Conservation (phyloP, 176 grass and related monocot species). For the Phyllostachys edulis region DNA sequence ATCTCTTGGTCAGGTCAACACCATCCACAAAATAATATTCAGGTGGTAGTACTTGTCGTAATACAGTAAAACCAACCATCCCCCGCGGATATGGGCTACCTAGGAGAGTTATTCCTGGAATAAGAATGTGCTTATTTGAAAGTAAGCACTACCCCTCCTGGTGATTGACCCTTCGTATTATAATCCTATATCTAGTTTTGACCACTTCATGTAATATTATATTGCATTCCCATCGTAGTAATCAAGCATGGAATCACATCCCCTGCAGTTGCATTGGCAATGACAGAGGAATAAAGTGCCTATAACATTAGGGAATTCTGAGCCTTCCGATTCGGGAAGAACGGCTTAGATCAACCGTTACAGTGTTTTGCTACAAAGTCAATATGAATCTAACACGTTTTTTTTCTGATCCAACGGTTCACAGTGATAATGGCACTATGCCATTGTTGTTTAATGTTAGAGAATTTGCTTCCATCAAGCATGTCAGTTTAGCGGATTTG, state of each 20-base stretch:
- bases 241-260: background rate
- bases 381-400: too few species aligned
- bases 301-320: too few species aligned
- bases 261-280: too few species aligned
- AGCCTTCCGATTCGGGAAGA: too few species aligned
- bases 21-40: conserved; percentile 6
- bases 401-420: too few species aligned
- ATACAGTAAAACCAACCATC: conserved; percentile 15
- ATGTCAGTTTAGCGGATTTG: background rate
- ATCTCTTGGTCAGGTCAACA: background rate
- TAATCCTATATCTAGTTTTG: background rate
- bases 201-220: background rate
- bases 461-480: background rate
- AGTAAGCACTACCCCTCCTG: background rate
- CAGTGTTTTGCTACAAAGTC: too few species aligned
- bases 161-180: background rate
- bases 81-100: conserved; percentile 28
- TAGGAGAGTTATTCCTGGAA: conserved; percentile 29
- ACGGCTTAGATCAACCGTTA: too few species aligned
- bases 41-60: conserved; percentile 13
- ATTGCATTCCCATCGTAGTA: background rate
- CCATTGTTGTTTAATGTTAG: too few species aligned
- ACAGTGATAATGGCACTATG: too few species aligned
- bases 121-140: conserved; percentile 22
- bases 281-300: too few species aligned